Evolutionary conservation across 1,284 basidiomycete species (phyloP).

Genomic region (Phellinidium pouzarii): DNA sequence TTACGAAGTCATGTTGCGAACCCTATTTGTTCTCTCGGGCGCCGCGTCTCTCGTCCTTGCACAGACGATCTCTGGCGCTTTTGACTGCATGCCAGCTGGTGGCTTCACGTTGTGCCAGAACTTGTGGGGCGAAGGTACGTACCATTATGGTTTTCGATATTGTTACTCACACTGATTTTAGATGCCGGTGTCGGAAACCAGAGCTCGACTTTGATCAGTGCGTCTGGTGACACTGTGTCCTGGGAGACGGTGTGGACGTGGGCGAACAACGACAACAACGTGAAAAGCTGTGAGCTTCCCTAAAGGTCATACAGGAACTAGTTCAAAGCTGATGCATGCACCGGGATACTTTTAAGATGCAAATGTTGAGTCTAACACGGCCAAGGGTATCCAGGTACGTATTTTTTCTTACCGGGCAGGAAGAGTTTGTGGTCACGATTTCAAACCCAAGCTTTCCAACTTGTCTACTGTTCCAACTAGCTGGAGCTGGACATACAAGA

Average conservation of each 20-base stretch:
- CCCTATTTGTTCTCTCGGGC: conserved; percentile 8
- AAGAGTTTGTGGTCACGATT: background rate
- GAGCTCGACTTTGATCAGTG: conserved; percentile 39
- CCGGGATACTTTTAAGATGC: conserved; percentile 30
- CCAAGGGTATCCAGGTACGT: conserved; percentile 42
- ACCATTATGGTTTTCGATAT: background rate
- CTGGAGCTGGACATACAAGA: conserved; percentile 46
- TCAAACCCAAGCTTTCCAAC: conserved; percentile 31
- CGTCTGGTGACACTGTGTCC: conserved; percentile 36
- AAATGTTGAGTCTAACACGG: conserved; percentile 37
- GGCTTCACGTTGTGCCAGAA: conserved; percentile 49
- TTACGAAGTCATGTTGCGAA: conserved; percentile 2
- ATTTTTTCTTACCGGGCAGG: background rate
- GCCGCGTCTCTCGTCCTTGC: conserved; percentile 23
- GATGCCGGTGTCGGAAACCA: conserved; percentile 44
- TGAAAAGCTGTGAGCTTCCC: conserved; percentile 45
- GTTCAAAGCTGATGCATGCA: background rate
- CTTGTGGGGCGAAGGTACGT: conserved; percentile 44
- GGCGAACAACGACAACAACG: conserved; percentile 44
- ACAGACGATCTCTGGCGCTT: conserved; percentile 37
- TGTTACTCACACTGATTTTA: conserved; percentile 18
- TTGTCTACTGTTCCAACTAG: conserved; percentile 40
- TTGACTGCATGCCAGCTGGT: conserved; percentile 39
- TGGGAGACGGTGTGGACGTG: conserved; percentile 54
- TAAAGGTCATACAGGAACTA: background rate